Base-by-base conservation (phyloP, 1,284 basidiomycete species). In the Anthracocystis setariae region DNA sequence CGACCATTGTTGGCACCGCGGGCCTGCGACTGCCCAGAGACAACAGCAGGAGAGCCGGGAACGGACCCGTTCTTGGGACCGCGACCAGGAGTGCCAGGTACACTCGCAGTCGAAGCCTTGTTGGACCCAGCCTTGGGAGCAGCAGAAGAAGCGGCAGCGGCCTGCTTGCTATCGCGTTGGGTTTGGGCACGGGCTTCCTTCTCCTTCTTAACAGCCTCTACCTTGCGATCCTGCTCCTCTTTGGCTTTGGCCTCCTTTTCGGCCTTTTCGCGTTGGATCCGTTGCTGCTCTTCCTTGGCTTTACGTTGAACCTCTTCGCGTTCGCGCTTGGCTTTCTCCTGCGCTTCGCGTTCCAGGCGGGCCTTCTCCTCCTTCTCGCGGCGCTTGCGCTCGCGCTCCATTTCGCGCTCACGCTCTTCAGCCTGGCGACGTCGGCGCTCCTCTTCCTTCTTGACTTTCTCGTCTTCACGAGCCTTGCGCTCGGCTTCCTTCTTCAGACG, bases 341-440 rank as follows among this genome's bases (percentile, higher is more conserved):
- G 61, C 8, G 64, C 64, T 42, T 75, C 73, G 21, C 73, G 68
- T 63, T 84, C 84, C 47, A 74, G 88, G 78, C 89, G 90, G 52
- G 88, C 87, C 76, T 88, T 88, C 78, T 92, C 91, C 54, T 85
- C 84, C 47, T 80, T 83, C 81, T 92, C 91, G 57, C 90, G 90
- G 78, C 89, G 81, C 78, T 84, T 92, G 65, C 88, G 87, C 48
- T 87, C 85, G 65, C 82, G 77, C 69, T 86, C 85, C 39, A 84
- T 84, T 73, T 86, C 84, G 20, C 83, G 79, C 45, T 84, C 83
- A 48, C 74, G 66, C 69, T 86, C 85, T 74, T 86, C 85, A 47
- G 85, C 84, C 53, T 85, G 74, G 80, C 89, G 83, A 68, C 83
- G 91, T 62, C 88, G 87, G 50, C 87, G 85, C 69, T 83, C 81